Evolutionary conservation across 2,329 filamentous ascomycete species (phyloP), one percentile per base, ranked within the genome.

Genomic region (Aspergillus piperis): DNA sequence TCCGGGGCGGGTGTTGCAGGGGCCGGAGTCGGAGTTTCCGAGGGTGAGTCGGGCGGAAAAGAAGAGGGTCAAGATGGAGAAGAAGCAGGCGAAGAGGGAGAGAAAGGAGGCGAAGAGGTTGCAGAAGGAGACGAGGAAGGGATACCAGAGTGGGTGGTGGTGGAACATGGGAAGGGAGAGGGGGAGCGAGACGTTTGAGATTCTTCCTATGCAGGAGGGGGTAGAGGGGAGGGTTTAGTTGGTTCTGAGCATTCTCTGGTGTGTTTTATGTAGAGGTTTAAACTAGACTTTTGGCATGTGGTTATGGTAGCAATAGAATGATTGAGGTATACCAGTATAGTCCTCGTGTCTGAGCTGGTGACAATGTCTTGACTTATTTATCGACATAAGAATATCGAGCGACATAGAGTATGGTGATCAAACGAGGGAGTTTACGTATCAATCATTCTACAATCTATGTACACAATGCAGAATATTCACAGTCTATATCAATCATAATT

Each of bases 1-100:
- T 68, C 83, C 83, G 0, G 83, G 82, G 0, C 72, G 73, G 2
- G 70, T 82, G n/a, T 71, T 83, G 47, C 68, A 73, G 8, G 82
- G 84, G 0, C 73, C 77, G 3, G 75, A 79, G 32, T 77, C 78
- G 58, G 78, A 82, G 59, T 80, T 84, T 59, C 79, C 79, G 1
- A 72, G 70, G 38, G 54, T 75, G 17, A 77, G 70, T 27, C 73
- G 80, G 30, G 73, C 73, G 61, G 76, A 83, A 65, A 82, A 80
- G 71, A 83, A 82, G 68, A 72, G 71, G 4, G 54, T 66, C 3
- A 73, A 77, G 42, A 75, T 69, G 58, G 69, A 72, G 42, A 73
- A 73, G 60, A 79, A 75, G 65, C 66, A 68, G 44, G 58, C 62
- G 44, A 76, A 76, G 64, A 49, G 19, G 67, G 67, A 60, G 68